Evolutionary conservation across 73 alveolate genomes (phyloP), one percentile per base, ranked within the genome.

Genomic region (Diophrys sp.): DNA sequence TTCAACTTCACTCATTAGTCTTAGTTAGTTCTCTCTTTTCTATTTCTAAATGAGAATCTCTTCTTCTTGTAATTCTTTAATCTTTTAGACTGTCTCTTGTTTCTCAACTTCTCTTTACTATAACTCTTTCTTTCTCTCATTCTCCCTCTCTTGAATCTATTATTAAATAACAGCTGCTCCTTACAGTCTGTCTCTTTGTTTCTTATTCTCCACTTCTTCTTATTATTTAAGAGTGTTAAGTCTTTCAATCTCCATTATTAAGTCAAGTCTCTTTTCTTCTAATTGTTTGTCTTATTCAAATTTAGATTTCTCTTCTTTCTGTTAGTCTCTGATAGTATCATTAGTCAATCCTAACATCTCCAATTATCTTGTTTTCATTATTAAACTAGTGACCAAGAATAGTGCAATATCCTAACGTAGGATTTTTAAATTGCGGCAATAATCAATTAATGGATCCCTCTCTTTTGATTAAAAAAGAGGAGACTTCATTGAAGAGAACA

Each of bases 211-310:
- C 32, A 87, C 74, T 75, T 94, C 98, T 57, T 89, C 95, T 69
- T 84, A 84, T 33, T 70, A 55, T 81, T 94, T 91, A 68, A 94
- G 83, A 71, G 83, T 82, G 79, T 94, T 94, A 34, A 94, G 73
- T 56, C 98, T 82, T 82, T 94, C 97, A 78, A 94, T 90, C 89
- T 94, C 98, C 89, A 90, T 92, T 94, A 94, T 92, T 56, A 90
- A 73, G 74, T 92, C 97, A 31, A 92, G 82, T 71, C 92, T 82
- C 77, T 92, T 94, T 73, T 94, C 93, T 55, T 85, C 93, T 67
- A 87, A 86, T 73, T 80, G 80, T 87, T 79, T 85, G 71, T 92
- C 93, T 57, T 83, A 78, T 74, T 89, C 95, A 32, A 92, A 67
- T 44, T 81, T 79, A 84, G 86, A 77, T 74, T 81, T 75, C 80